Base-by-base conservation (phyloP, 306 rosid genomes). In the Hippophae rhamnoides region DNA sequence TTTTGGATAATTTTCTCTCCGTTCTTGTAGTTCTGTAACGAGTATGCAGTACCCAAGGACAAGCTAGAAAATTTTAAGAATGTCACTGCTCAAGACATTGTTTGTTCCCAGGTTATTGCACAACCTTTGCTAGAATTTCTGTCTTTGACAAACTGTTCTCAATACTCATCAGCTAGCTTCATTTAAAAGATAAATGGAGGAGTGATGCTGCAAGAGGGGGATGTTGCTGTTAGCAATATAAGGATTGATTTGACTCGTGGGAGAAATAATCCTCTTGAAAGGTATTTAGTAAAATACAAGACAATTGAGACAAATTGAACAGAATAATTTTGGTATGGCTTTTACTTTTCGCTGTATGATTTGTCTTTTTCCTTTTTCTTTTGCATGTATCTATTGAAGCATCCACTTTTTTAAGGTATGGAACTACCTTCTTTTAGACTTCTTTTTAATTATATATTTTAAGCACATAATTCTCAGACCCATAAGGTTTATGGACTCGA, bases 191-290 rank as follows among this genome's bases (percentile, higher is more conserved):
- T 56, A 74, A 87, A 75, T 80, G 89, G 96, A n/a, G 89, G 90
- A 38, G 79, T 83, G 70, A 72, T 65, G 18, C 76, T 92, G 60
- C 77, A 78, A 73, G 95, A 85, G 76, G 95, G 87, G 62, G 98
- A 92, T 62, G 69, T 92, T 60, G 86, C 86, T 58, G 86, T 92
- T 63, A 68, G 70, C 68, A 92, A 92, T 47, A 82, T 83, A 66
- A 92, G 70, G 83, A 87, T 92, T 69, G 98, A 92, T 86, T 85
- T 92, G 86, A 83, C 98, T 65, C 89, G 89, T 8, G 95, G 98
- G 67, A 87, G 71, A 66, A 73, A 81, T 62, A 87, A 85, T 80
- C 96, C 98, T 75, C 86, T 92, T 44, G 84, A 79, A 74, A 85
- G 95, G 98, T 92, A 69, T 49, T 69, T 58, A 49, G 57, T 54